phyloP scores from a whole-genome alignment of 345 rosid genomes.

The Heritiera fomes region DNA sequence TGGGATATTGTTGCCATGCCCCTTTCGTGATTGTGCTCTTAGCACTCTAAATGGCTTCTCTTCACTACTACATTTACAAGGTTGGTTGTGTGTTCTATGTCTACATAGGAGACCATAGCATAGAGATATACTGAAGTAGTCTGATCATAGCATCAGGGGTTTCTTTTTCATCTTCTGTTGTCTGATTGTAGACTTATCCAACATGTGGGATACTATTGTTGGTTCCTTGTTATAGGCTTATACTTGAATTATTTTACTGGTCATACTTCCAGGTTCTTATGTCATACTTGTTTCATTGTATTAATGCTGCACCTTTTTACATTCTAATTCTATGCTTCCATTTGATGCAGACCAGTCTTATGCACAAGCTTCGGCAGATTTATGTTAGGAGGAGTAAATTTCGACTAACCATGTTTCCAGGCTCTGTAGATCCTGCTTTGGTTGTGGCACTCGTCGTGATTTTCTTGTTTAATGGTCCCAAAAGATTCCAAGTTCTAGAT shows the following conservation, averaged over 20 bases:
- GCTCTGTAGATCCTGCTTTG: conserved; percentile 46
- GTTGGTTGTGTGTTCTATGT: background rate
- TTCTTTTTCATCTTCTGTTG: background rate
- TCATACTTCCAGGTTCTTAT: background rate
- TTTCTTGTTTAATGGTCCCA: conserved; percentile 42
- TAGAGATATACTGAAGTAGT: background rate
- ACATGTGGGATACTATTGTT: background rate
- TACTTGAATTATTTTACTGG: background rate
- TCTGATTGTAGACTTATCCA: background rate
- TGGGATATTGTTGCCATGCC: background rate
- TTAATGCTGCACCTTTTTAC: background rate
- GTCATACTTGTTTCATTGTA: background rate
- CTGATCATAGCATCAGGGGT: background rate
- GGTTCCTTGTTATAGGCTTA: background rate
- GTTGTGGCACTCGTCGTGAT: conserved; percentile 64
- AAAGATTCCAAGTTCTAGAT: conserved; percentile 13
- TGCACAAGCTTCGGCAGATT: conserved; percentile 84
- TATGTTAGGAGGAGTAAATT: conserved; percentile 56
- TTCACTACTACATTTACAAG: background rate
- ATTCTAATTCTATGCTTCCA: background rate
- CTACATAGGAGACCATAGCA: conserved; percentile 1
- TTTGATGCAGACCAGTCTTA: conserved; percentile 79
- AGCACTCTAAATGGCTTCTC: background rate
- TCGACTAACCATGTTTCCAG: conserved; percentile 77
- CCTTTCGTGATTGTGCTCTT: background rate